Evolutionary conservation across 1,139 yeast genomes (phyloP).

Genomic region (Protomyces pachydermus): DNA sequence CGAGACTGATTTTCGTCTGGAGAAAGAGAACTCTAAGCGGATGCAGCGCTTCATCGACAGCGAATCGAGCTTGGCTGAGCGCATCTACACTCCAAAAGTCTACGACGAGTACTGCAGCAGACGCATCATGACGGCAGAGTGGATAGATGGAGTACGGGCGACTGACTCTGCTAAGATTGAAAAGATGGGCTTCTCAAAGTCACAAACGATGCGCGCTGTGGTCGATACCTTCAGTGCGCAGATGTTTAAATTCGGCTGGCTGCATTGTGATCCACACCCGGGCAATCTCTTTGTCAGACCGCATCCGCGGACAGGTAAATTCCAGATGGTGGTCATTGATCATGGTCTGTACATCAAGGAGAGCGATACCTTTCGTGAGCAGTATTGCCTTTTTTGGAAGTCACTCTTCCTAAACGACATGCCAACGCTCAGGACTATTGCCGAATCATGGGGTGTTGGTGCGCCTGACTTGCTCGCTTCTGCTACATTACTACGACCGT

Average conservation of each 20-base stretch:
- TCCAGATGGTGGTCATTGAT: constrained; percentile 60
- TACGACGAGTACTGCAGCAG: constrained; percentile 47
- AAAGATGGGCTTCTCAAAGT: constrained; percentile 45
- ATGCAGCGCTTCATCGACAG: constrained; percentile 39
- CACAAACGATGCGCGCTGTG: constrained; percentile 50
- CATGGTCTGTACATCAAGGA: constrained; percentile 67
- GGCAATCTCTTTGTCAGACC: constrained; percentile 62
- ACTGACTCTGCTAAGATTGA: constrained; percentile 47
- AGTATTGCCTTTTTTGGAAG: constrained; percentile 63
- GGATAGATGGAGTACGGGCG: constrained; percentile 68
- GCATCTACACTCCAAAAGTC: constrained; percentile 54
- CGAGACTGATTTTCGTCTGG: constrained; percentile 60
- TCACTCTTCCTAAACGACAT: constrained; percentile 53
- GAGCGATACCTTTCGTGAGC: constrained; percentile 48
- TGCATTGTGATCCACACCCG: constrained; percentile 81
- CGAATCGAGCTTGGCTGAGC: constrained; percentile 41
- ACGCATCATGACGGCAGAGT: constrained; percentile 60
- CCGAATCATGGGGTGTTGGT: constrained; percentile 65
- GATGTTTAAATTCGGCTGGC: constrained; percentile 68
- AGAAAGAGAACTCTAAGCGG: constrained; percentile 49
- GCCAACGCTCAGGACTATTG: constrained; percentile 49
- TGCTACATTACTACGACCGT: constrained; percentile 53
- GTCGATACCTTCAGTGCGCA: constrained; percentile 58
- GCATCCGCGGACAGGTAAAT: constrained; percentile 37
- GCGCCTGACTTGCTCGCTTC: constrained; percentile 61